A percentile compares a stretch with the other conserved stretches of the same genome.
Evolutionary conservation across 2,329 filamentous ascomycete genomes (phyloP).

Genomic region (Metarhizium anisopliae): DNA sequence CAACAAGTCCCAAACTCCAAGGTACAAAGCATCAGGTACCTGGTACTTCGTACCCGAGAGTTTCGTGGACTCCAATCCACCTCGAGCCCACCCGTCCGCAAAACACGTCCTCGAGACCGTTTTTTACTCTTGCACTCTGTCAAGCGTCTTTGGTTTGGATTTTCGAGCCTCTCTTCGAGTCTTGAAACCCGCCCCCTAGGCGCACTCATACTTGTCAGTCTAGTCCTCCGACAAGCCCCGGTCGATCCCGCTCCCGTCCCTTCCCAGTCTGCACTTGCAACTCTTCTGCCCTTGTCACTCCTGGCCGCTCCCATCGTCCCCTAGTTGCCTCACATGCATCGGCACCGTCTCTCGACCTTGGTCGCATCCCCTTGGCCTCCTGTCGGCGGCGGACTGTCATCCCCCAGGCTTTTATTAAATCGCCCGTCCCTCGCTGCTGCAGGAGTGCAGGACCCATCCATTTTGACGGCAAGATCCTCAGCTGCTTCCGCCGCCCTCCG

Average conservation of each 20-base stretch:
- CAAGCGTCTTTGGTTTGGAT: not conserved
- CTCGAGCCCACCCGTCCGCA: not conserved
- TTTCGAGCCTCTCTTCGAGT: constrained; percentile 1
- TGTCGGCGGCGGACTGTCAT: constrained; percentile 9
- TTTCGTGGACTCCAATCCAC: too few relatives aligned
- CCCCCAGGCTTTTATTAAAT: constrained; percentile 10
- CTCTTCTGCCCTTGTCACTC: constrained; percentile 1
- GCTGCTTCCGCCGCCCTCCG: constrained; percentile 1
- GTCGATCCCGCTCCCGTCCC: constrained; percentile 3
- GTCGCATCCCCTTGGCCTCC: constrained; percentile 6
- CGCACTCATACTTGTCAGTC: constrained; percentile 7
- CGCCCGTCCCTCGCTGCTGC: constrained; percentile 6
- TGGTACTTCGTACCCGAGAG: not conserved
- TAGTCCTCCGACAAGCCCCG: constrained; percentile 7
- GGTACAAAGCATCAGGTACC: constrained; percentile 1
- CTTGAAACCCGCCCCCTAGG: constrained; percentile 1
- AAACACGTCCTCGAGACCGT: not conserved
- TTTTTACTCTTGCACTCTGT: not conserved
- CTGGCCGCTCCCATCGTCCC: constrained; percentile 2
- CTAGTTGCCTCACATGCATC: constrained; percentile 12
- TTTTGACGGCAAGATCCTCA: constrained; percentile 3
- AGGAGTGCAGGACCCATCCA: constrained; percentile 1
- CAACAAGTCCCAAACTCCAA: too few relatives aligned
- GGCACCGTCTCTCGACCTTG: constrained; percentile 9
- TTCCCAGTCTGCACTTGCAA: not conserved